A percentile compares a stretch with the other conserved stretches of the same genome.
phyloP scores from a whole-genome alignment of 2,329 filamentous ascomycete species.

The Hirsutella minnesotensis region DNA sequence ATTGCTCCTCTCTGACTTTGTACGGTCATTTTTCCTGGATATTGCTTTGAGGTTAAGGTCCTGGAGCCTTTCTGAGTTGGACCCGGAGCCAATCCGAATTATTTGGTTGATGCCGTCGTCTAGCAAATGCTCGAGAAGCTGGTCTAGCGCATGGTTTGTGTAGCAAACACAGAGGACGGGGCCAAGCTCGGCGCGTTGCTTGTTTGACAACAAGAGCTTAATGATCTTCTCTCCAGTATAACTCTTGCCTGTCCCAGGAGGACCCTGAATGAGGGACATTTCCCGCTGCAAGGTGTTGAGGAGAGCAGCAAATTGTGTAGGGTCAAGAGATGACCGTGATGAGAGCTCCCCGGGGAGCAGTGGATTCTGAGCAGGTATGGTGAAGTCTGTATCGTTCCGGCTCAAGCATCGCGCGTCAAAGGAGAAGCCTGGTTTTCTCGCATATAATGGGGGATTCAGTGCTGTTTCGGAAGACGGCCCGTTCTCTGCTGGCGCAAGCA shows the following conservation, averaged over 20 bases:
- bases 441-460: slow-evolving; percentile 38
- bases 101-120: slow-evolving; percentile 35
- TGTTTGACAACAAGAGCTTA: slow-evolving; percentile 36
- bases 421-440: slow-evolving; percentile 31
- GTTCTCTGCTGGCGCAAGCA: slow-evolving; percentile 14
- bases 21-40: slow-evolving; percentile 17
- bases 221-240: slow-evolving; percentile 50
- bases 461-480: slow-evolving; percentile 8
- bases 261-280: slow-evolving; percentile 55
- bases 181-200: slow-evolving; percentile 24
- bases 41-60: slow-evolving; percentile 36
- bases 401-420: slow-evolving; percentile 30
- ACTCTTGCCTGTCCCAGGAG: slow-evolving; percentile 59
- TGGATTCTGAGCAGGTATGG: slow-evolving; percentile 8
- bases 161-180: slow-evolving; percentile 42
- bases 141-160: slow-evolving; percentile 38
- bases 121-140: slow-evolving; percentile 48
- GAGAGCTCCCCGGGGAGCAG: slow-evolving; percentile 13
- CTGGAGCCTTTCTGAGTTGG: slow-evolving; percentile 39
- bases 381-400: slow-evolving; percentile 9
- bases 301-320: slow-evolving; percentile 37
- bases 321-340: slow-evolving; percentile 35
- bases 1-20: slow-evolving; percentile 23
- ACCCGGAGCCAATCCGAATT: slow-evolving; percentile 49
- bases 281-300: slow-evolving; percentile 38